Conservation (phyloP, 352 stramenopile species). For the Phytophthora fragariaefolia region DNA sequence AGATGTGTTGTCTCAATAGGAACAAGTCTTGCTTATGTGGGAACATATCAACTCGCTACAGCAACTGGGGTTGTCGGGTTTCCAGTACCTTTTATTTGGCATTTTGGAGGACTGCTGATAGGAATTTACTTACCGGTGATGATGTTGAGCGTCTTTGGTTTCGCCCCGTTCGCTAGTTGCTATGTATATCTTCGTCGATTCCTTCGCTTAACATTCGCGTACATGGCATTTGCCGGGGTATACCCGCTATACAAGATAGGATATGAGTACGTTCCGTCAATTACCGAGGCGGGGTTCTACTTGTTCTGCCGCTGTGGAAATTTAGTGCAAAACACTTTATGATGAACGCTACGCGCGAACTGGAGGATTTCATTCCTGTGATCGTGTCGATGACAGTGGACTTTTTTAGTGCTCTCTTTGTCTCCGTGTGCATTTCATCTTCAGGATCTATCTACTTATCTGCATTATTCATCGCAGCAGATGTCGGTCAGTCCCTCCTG, state of each 20-base stretch:
- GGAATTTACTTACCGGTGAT: constrained; percentile 12
- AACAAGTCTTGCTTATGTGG: constrained; percentile 8
- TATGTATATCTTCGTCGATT: neutral
- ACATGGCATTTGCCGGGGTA: constrained; percentile 9
- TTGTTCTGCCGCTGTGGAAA: constrained; percentile 17
- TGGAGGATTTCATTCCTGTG: constrained; percentile 26
- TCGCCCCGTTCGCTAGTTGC: constrained; percentile 4
- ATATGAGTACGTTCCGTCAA: constrained; percentile 11
- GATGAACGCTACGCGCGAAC: constrained; percentile 2
- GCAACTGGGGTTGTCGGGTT: constrained; percentile 9
- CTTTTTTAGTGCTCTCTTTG: constrained; percentile 33
- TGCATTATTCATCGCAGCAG: constrained; percentile 10
- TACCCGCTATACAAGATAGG: constrained; percentile 24
- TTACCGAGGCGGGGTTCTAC: constrained; percentile 3
- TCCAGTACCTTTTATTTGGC: constrained; percentile 19
- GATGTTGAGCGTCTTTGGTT: constrained; percentile 6
- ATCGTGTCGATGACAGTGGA: constrained; percentile 25
- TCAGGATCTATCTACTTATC: constrained; percentile 13
- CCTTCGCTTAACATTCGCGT: neutral
- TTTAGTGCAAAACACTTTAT: constrained; percentile 30
- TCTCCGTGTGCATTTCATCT: constrained; percentile 32
- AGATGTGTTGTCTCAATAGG: constrained; percentile 16
- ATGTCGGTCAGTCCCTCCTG: constrained; percentile 8
- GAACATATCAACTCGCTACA: neutral
- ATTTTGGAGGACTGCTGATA: constrained; percentile 14